Evolutionary conservation across 371 early-diverging fungal species (phyloP), one percentile per base, ranked within the genome.

Genomic region (Apophysomyces variabilis): DNA sequence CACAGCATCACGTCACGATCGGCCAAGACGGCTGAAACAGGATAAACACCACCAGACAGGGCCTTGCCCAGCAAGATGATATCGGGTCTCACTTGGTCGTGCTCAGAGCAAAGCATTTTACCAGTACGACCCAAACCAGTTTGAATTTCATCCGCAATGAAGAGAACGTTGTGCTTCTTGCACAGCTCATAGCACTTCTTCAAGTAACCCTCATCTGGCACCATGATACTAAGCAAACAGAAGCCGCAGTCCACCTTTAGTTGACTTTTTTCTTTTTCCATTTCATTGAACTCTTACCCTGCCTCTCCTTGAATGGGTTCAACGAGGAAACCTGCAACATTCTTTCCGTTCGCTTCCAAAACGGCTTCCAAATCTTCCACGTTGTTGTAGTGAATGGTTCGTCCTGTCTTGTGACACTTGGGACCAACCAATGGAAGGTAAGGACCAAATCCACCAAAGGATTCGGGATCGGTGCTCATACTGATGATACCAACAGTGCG

Each of bases 221-320:
- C 93, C 74, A 90, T 86, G 74, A 99, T 96, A 72, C 90, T 84
- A 67, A 9, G 32, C 32, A 26, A 26, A 26, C 32, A 26, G 32
- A 26, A 26, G 32, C 32, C 1, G 3, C 32, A 3, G 32, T 26
- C 32, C 32, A 3, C 32, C 32, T 26, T 26, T 26, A 26, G 32
- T 26, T 26, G 32, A 26, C 1, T 36, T 14, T 14, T 9, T 32
- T 36, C 26, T 43, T 50, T 54, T 44, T 18, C 18, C 43, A 35
- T 16, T 41, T 39, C 46, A 39, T 46, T 63, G 43, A 37, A 32
- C 43, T 21, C 69, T 66, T 80, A 82, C 72, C 95, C 97, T 35
- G 98, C 98, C 85, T 99, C 99, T 67, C 99, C 99, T 81, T 99
- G 99, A 78, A 99, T 96, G 35, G 99, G 99, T 82, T 99, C 99